Conservation (phyloP, 164 flowering plant genomes). For the Houttuynia cordata region DNA sequence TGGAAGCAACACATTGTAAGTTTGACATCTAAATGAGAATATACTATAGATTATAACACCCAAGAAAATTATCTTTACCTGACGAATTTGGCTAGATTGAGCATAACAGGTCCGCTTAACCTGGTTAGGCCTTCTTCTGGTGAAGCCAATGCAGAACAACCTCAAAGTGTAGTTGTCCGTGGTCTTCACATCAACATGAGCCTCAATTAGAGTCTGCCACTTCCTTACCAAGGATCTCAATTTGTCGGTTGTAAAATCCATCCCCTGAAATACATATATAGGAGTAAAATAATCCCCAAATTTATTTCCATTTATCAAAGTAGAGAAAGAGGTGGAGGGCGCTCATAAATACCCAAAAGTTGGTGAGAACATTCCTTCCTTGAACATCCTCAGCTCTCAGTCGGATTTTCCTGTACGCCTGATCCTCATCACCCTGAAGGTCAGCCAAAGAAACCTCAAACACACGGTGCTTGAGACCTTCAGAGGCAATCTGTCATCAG, state of each 20-base stretch:
- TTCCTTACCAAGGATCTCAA: slow-evolving; percentile 29
- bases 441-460: slow-evolving; percentile 27
- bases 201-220: slow-evolving; percentile 38
- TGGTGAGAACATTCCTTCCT: slow-evolving; percentile 30
- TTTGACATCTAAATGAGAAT: background rate
- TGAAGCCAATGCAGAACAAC: slow-evolving; percentile 31
- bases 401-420: slow-evolving; percentile 27
- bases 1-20: background rate
- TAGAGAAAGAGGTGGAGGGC: background rate
- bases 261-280: slow-evolving; percentile 12
- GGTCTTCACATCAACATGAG: slow-evolving; percentile 31
- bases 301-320: background rate
- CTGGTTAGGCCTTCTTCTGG: slow-evolving; percentile 29
- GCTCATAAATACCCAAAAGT: slow-evolving; percentile 19
- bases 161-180: slow-evolving; percentile 23
- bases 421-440: slow-evolving; percentile 30
- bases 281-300: background rate
- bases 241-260: slow-evolving; percentile 32
- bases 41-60: background rate
- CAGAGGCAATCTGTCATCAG: slow-evolving; percentile 24
- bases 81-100: slow-evolving; percentile 27
- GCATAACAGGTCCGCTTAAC: slow-evolving; percentile 30
- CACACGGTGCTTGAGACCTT: slow-evolving; percentile 30
- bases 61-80: slow-evolving; percentile 6
- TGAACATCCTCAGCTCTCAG: slow-evolving; percentile 29